phyloP scores from a whole-genome alignment of 768 basidiomycete species.

The Phylloporus sp. region DNA sequence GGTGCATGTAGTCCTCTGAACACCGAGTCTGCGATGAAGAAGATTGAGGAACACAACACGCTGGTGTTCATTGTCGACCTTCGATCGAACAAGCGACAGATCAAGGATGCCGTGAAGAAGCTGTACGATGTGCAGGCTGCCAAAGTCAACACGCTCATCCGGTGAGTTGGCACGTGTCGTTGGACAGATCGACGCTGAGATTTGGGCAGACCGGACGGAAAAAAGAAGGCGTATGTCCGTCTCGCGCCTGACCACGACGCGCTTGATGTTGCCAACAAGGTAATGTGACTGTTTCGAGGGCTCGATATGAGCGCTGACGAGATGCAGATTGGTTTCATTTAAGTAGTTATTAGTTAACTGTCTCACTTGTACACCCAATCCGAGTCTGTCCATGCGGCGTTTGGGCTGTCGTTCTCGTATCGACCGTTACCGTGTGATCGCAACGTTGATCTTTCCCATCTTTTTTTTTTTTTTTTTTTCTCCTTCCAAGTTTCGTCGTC shows the following conservation, averaged over 20 bases:
- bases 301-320: not conserved
- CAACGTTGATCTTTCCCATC: constrained; percentile 7
- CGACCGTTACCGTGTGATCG: constrained; percentile 19
- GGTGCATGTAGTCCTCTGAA: constrained; percentile 62
- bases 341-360: constrained; percentile 17
- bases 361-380: not conserved
- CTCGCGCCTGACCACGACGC: constrained; percentile 95
- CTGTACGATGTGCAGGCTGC: constrained; percentile 95
- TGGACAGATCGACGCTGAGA: constrained; percentile 1
- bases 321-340: constrained; percentile 89
- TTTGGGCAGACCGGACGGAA: constrained; percentile 84
- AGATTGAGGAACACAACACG: constrained; percentile 99
- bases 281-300: constrained; percentile 29
- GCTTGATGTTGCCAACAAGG: constrained; percentile 96
- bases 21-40: constrained; percentile 99
- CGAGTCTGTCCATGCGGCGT: not conserved
- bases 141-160: constrained; percentile 97
- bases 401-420: not conserved
- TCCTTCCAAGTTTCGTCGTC: not conserved
- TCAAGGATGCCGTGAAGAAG: constrained; percentile 99
- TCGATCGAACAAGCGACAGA: constrained; percentile 96
- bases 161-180: constrained; percentile 49
- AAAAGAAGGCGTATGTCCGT: constrained; percentile 99
- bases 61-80: constrained; percentile 97
- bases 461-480: not conserved